Evolutionary conservation across 805 yeast genomes (phyloP), one percentile per base, ranked within the genome.

Genomic region (Pichia membranifaciens): DNA sequence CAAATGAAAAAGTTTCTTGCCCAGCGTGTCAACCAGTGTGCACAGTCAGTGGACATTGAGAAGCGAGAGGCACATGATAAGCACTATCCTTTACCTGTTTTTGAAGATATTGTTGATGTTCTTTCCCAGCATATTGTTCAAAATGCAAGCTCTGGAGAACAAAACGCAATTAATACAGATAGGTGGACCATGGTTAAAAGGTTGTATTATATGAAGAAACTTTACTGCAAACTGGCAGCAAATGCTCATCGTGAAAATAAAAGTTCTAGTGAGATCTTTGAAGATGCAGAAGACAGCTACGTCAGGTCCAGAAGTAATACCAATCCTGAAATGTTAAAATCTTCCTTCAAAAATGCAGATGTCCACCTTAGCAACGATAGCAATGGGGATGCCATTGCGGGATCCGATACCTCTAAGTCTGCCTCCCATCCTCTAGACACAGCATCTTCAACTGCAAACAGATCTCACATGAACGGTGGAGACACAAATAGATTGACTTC

Each of bases 131-230:
- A 75, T 20, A 56, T 56, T 15, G 56, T 66, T 38, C 59, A 42
- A 16, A 23, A 61, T 25, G 54, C 69, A 54, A 33, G 50, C 15
- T 43, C 23, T 42, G 65, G 51, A 5, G 45, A 48, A 25, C 42
- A 35, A 31, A 33, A 48, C 18, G 28, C 35, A n/a, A 18, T 45
- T 74, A 76, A 79, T 58, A 67, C 62, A 37, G 83, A 81, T 58
- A 75, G 86, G 59, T 83, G 90, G 88, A 70, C 73, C 37, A 74
- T 86, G 71, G 66, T 86, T 57, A 86, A 84, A 58, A 76, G 84
- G 58, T 68, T 86, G 34, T 75, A 84, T 5, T 86, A 86, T 59
- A 63, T 86, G 49, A 89, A 83, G 56, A 74, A 85, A 55, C 71
- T 83, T 20, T 76, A 83, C 12, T 76, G 81, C 18, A 79, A 76